phyloP scores from a whole-genome alignment of 352 stramenopile species.

The Globisporangium megalacanthum region DNA sequence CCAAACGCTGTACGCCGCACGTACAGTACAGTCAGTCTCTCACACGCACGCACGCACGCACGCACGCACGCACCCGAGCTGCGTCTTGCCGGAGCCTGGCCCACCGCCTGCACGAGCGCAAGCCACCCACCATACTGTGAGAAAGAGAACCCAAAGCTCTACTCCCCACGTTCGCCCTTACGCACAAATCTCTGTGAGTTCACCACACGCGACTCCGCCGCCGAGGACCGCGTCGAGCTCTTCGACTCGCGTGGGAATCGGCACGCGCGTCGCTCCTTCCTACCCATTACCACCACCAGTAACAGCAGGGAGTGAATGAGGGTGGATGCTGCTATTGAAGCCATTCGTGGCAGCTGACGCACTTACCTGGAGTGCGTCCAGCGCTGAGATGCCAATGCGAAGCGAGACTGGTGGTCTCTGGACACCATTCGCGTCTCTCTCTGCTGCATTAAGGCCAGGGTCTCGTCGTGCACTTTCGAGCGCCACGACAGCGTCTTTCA shows the following conservation, averaged over 20 bases:
- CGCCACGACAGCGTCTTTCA: conserved; percentile 27
- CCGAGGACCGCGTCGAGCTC: conserved; percentile 55
- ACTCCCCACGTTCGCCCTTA: not conserved
- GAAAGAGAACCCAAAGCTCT: not conserved
- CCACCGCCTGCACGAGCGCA: conserved; percentile 36
- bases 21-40: not conserved
- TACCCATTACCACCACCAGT: conserved; percentile 4
- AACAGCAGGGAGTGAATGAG: not conserved
- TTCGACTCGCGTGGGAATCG: conserved; percentile 38
- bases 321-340: not conserved
- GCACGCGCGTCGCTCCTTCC: conserved; percentile 21
- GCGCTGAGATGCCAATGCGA: conserved; percentile 30
- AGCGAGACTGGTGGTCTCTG: not conserved
- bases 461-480: conserved; percentile 17
- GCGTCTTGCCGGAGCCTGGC: conserved; percentile 72
- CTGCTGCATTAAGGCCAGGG: too few species aligned
- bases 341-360: not conserved
- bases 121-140: not conserved
- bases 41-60: conserved; percentile 17
- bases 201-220: conserved; percentile 54
- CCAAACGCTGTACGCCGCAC: too few species aligned
- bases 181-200: conserved; percentile 79
- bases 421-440: not conserved
- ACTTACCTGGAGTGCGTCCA: conserved; percentile 40
- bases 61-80: conserved; percentile 38